These are phyloP conservation scores for Debaryomyces psychrophilus DNA, from an alignment of 1,139 yeast species.

Conservation along the genomic window DNA sequence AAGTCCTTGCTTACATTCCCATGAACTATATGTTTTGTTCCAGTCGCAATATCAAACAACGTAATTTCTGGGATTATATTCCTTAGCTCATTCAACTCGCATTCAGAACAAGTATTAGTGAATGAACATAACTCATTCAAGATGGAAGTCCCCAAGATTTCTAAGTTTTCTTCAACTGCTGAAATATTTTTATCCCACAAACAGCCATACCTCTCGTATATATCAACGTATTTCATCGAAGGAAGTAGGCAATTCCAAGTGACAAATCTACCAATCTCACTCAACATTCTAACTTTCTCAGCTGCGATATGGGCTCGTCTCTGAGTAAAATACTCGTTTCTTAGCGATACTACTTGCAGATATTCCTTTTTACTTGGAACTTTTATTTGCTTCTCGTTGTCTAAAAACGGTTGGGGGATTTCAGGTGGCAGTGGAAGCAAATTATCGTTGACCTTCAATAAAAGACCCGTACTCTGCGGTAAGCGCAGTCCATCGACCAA, in stretches of 20 bases:
- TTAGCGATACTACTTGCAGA: slow-evolving; percentile 27
- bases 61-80: slow-evolving; percentile 24
- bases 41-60: slow-evolving; percentile 17
- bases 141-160: slow-evolving; percentile 24
- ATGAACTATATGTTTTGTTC: slow-evolving; percentile 1
- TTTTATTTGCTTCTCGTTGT: slow-evolving; percentile 38
- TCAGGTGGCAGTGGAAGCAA: slow-evolving; percentile 35
- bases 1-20: slow-evolving; percentile 7
- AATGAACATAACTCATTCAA: slow-evolving; percentile 28
- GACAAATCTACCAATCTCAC: slow-evolving; percentile 40
- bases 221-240: slow-evolving; percentile 19
- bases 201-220: slow-evolving; percentile 29
- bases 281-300: slow-evolving; percentile 41
- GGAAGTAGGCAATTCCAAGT: slow-evolving; percentile 39
- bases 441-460: slow-evolving; percentile 20
- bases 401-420: slow-evolving; percentile 46
- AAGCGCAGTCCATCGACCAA: slow-evolving; percentile 11
- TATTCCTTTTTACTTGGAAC: slow-evolving; percentile 40
- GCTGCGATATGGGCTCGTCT: slow-evolving; percentile 42
- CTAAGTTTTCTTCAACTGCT: slow-evolving; percentile 16
- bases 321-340: slow-evolving; percentile 44
- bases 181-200: slow-evolving; percentile 23
- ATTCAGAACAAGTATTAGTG: slow-evolving; percentile 21
- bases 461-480: slow-evolving; percentile 24
- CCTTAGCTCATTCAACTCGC: slow-evolving; percentile 18